A percentile compares a stretch with the other conserved stretches of the same genome.
Evolutionary conservation across 805 yeast genomes (phyloP).

Genomic region (Yarrowia sp.): DNA sequence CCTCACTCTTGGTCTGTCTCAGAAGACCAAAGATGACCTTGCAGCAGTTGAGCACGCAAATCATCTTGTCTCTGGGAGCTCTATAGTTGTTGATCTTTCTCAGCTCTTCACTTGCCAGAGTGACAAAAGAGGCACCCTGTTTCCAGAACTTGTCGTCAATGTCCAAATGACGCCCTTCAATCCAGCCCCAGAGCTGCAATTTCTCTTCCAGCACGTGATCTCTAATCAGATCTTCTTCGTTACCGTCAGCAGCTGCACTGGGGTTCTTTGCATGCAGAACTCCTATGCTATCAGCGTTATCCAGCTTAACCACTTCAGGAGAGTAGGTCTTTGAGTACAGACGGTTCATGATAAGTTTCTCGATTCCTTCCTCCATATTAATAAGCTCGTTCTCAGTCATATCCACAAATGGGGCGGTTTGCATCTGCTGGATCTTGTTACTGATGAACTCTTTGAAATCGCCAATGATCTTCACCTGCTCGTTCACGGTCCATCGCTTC

Average conservation of each 20-base stretch:
- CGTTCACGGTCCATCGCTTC: conserved; percentile 72
- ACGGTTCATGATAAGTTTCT: conserved; percentile 89
- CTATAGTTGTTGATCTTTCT: conserved; percentile 79
- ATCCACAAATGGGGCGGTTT: conserved; percentile 75
- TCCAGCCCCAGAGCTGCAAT: conserved; percentile 71
- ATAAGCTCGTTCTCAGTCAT: conserved; percentile 66
- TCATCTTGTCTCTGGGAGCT: conserved; percentile 93
- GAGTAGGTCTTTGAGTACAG: conserved; percentile 80
- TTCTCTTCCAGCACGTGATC: conserved; percentile 64
- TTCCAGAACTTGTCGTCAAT: conserved; percentile 61
- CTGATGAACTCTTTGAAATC: conserved; percentile 81
- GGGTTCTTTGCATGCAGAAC: conserved; percentile 24
- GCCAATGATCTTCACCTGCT: conserved; percentile 74
- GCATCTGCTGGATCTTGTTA: conserved; percentile 58
- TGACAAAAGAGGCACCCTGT: conserved; percentile 61
- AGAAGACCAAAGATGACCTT: conserved; percentile 89
- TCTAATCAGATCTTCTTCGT: conserved; percentile 64
- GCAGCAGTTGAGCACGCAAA: conserved; percentile 89
- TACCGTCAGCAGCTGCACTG: conserved; percentile 57
- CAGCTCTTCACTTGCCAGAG: conserved; percentile 75
- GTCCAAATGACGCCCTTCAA: conserved; percentile 79
- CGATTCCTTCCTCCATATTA: conserved; percentile 89
- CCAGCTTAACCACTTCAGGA: conserved; percentile 63
- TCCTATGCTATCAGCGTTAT: conserved; percentile 38
- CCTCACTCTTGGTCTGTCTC: conserved; percentile 68